Base-by-base conservation (phyloP, 768 basidiomycete species). In the Coprinopsis sp. region DNA sequence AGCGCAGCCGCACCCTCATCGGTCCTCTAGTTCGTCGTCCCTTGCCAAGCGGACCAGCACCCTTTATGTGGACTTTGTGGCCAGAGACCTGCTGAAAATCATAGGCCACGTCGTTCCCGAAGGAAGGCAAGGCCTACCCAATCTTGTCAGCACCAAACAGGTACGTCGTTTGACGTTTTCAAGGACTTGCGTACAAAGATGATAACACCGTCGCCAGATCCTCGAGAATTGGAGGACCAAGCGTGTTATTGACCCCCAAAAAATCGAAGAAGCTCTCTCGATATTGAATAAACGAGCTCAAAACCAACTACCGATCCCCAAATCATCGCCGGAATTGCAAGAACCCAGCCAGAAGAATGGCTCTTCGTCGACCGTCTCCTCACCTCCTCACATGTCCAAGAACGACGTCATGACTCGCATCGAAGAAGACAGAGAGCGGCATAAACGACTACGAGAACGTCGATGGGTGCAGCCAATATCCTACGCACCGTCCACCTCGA, bases 221-320 rank as follows among this genome's bases (percentile, higher is more conserved):
- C 73, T 96, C n/a, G 89, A 93, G 62, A 91, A 78, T 53, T 94
- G 92, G 91, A 71, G 90, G 31, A 83, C 73, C 50, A 91, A 93
- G 65, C 81, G 91, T 16, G 77, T 92, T 12, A 70, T 95, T 22
- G 88, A 91, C 49, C 81, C 87, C 1, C 80, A 83, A 57, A 79
- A 78, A 18, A 72, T 95, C 11, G 89, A 93, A 36, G 78, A 87
- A 14, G 79, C 79, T 11, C 63, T 94, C 22, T 57, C 76, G 0
- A 58, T 68, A 0, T 76, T 91, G 14, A 71, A 78, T 29, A 59
- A 68, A 8, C 78, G 87, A 0, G 29, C 29, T 6, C 39, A 22
- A n/a, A n/a, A n/a, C n/a, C n/a, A n/a, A n/a, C n/a, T n/a, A n/a
- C n/a, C n/a, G 7, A 14, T 21, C 4, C 31, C 33, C 51, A 55